Conservation (phyloP, 768 basidiomycete species). For the Auriscalpium orientale region DNA sequence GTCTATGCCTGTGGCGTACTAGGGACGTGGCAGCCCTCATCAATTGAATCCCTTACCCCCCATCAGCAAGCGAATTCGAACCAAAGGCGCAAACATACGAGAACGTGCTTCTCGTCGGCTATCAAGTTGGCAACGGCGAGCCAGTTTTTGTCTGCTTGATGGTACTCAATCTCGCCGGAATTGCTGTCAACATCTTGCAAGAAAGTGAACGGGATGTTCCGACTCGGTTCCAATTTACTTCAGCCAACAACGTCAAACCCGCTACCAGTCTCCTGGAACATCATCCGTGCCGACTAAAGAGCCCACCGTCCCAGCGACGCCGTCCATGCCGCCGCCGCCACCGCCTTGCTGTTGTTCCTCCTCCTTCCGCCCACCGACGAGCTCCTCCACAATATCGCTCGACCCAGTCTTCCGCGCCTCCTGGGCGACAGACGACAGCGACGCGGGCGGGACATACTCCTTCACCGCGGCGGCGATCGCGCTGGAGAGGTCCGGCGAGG, state of each 20-base stretch:
- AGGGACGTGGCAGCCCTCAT: too few species aligned
- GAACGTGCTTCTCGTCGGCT: too few species aligned
- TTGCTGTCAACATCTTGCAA: too few species aligned
- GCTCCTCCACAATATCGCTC: conserved; percentile 4
- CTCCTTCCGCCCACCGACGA: not conserved
- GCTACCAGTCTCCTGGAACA: not conserved
- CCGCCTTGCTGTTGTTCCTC: not conserved
- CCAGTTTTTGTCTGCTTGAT: too few species aligned
- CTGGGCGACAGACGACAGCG: conserved; percentile 43
- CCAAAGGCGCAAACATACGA: too few species aligned
- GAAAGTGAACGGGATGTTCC: too few species aligned
- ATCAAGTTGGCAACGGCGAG: too few species aligned
- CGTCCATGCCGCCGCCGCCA: not conserved
- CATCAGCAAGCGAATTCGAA: too few species aligned
- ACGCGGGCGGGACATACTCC: conserved; percentile 52
- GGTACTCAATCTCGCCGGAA: too few species aligned
- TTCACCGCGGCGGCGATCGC: conserved; percentile 57
- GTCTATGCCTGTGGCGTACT: too few species aligned
- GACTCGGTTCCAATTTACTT: too few species aligned
- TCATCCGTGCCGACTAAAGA: not conserved
- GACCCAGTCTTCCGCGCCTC: conserved; percentile 35
- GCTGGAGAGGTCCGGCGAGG: conserved; percentile 49
- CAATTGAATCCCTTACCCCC: too few species aligned
- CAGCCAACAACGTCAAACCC: not conserved
- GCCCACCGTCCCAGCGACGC: not conserved